Evolutionary conservation across 495 filamentous ascomycete species (phyloP), one percentile per base, ranked within the genome.

Genomic region (Pseudevernia furfuracea): DNA sequence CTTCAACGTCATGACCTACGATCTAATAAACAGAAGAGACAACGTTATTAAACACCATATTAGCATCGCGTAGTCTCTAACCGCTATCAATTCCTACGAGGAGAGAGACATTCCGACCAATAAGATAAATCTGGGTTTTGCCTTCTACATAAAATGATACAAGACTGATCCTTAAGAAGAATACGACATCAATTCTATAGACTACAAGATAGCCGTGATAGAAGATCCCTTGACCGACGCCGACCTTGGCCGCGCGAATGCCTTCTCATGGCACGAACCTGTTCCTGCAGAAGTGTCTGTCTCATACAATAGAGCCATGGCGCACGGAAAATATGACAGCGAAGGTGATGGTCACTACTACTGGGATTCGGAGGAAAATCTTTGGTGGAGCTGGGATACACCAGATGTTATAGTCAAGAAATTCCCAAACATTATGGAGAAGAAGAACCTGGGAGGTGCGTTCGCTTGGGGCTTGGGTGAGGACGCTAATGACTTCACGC

Each of bases 301-400:
- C 23, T 81, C 82, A 17, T 80, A 83, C 63, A 34, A 76, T 64
- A 81, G 73, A 41, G 87, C 88, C 1, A 66, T 79, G 58, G 67
- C 72, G 2, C 61, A 85, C 21, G 86, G 86, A 19, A 72, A 69
- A 38, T 86, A 83, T 39, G 87, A 90, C 61, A 74, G 80, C 10
- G 66, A 79, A 44, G 74, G 75, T 15, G 87, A 88, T 34, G 88
- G 87, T 0, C 82, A 87, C 69, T 90, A 87, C 68, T 89, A 85
- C 72, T 88, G 81, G 77, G 89, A 91, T 66, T 66, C 66, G 4
- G 68, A 80, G 4, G 77, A 80, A 38, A 76, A 81, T 62, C 69
- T 89, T 39, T 91, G 86, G 81, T 91, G 89, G 88, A 86, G 84
- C 7, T 91, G 88, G 80, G 88, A 92, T 69, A 89, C 85, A 0